A percentile compares a stretch with the other conserved stretches of the same genome.
These are phyloP conservation scores for Lentinula edodes DNA, from an alignment of 768 basidiomycete genomes.

Conservation along the genomic window DNA sequence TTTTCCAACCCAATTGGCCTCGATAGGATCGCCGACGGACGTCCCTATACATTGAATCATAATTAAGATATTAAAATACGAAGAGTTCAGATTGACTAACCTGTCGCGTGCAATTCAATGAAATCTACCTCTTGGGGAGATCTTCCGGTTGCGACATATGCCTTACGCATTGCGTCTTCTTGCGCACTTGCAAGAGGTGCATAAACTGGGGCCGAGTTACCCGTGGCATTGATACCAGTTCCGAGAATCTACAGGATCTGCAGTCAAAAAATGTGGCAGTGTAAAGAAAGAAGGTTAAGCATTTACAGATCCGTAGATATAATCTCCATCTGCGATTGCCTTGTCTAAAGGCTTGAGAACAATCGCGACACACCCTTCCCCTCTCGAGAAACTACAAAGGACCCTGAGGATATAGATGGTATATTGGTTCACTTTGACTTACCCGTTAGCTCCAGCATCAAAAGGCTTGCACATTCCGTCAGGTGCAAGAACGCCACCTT, in stretches of 20 bases:
- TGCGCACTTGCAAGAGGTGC: conserved; percentile 34
- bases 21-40: conserved; percentile 42
- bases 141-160: conserved; percentile 25
- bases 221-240: conserved; percentile 34
- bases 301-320: conserved; percentile 34
- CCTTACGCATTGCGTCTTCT: conserved; percentile 28
- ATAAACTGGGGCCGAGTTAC: conserved; percentile 26
- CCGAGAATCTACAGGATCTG: conserved; percentile 27
- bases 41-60: conserved; percentile 23
- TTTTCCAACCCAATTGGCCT: conserved; percentile 39
- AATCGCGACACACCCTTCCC: conserved; percentile 31
- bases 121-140: conserved; percentile 37
- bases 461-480: conserved; percentile 41
- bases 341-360: conserved; percentile 33
- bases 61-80: not conserved
- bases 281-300: not conserved
- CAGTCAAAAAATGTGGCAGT: not conserved
- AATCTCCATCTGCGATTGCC: conserved; percentile 33
- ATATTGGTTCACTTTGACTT: conserved; percentile 25
- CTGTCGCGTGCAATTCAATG: conserved; percentile 48
- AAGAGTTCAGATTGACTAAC: conserved; percentile 10
- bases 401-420: conserved; percentile 31
- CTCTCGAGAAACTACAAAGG: conserved; percentile 36
- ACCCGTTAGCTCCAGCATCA: conserved; percentile 39
- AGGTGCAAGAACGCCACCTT: conserved; percentile 30